Percentiles rank a stretch among this genome's conserved stretches.
These are phyloP conservation scores for Penicillium maclennaniae DNA, from an alignment of 495 filamentous ascomycete genomes.

Conservation along the genomic window DNA sequence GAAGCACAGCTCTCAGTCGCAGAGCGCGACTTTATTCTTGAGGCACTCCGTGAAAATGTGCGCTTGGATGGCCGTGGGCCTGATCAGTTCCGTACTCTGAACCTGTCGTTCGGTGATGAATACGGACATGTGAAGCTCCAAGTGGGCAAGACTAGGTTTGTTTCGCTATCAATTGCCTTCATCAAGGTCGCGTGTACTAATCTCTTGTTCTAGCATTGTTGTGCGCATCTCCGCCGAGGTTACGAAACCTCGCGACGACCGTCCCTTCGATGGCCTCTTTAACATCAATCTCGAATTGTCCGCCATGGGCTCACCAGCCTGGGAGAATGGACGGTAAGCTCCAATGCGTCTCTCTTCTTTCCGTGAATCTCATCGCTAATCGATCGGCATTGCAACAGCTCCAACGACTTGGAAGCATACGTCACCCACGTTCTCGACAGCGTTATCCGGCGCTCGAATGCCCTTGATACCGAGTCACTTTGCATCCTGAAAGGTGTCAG, in stretches of 20 bases:
- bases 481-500: constrained; percentile 87
- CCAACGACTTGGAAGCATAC: constrained; percentile 74
- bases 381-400: constrained; percentile 32
- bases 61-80: constrained; percentile 79
- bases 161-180: background rate
- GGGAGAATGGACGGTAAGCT: constrained; percentile 75
- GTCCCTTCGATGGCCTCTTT: constrained; percentile 93
- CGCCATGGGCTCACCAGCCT: constrained; percentile 87
- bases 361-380: background rate
- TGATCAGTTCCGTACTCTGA: constrained; percentile 72
- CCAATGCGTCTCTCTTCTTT: background rate
- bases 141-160: constrained; percentile 84
- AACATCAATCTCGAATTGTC: constrained; percentile 84
- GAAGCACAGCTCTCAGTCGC: constrained; percentile 79
- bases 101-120: constrained; percentile 80
- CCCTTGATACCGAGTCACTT: constrained; percentile 90
- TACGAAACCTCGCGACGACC: constrained; percentile 74
- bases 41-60: constrained; percentile 69
- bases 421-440: constrained; percentile 88
- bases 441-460: constrained; percentile 83
- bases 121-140: constrained; percentile 87
- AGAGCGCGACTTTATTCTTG: constrained; percentile 70
- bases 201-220: constrained; percentile 56
- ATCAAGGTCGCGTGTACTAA: constrained; percentile 3
- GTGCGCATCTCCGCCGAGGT: constrained; percentile 86